Evolutionary conservation across 495 filamentous ascomycete species (phyloP).

Genomic region (Chlorociboria aeruginascens): DNA sequence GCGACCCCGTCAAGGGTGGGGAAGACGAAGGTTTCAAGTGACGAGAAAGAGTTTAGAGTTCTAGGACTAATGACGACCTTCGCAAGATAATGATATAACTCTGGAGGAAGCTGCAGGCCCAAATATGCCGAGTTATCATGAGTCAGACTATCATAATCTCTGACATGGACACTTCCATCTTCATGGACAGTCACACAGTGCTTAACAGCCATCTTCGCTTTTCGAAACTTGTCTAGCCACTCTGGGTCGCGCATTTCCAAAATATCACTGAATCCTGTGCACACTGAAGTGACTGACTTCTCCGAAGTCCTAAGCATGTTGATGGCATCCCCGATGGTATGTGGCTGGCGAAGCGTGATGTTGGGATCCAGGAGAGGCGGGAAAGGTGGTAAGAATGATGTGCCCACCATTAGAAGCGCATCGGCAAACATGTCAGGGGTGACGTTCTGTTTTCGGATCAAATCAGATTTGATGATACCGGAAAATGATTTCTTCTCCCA

Average conservation of each 20-base stretch:
- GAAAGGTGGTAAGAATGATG: constrained; percentile 62
- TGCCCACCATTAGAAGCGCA: constrained; percentile 73
- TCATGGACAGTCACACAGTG: constrained; percentile 60
- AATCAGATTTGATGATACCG: constrained; percentile 58
- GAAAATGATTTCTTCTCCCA: constrained; percentile 51
- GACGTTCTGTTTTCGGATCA: constrained; percentile 53
- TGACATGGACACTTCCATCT: constrained; percentile 60
- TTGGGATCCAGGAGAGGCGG: constrained; percentile 52
- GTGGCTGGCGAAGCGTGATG: constrained; percentile 34
- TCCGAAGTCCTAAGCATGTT: constrained; percentile 58
- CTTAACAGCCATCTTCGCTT: constrained; percentile 69
- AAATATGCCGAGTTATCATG: constrained; percentile 79
- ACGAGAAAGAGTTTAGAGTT: constrained; percentile 67
- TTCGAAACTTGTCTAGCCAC: constrained; percentile 76
- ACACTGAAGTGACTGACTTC: constrained; percentile 47
- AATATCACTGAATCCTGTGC: constrained; percentile 60
- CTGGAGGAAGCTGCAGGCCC: constrained; percentile 77
- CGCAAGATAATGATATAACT: constrained; percentile 86
- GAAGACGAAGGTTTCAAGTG: constrained; percentile 58
- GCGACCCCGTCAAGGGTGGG: constrained; percentile 75
- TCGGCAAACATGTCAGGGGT: constrained; percentile 68
- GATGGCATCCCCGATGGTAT: constrained; percentile 53
- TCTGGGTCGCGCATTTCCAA: constrained; percentile 52
- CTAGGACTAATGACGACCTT: constrained; percentile 69
- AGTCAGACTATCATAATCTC: constrained; percentile 57